Evolutionary conservation across 306 rosid genomes (phyloP).

Genomic region (Castanospermum australe): DNA sequence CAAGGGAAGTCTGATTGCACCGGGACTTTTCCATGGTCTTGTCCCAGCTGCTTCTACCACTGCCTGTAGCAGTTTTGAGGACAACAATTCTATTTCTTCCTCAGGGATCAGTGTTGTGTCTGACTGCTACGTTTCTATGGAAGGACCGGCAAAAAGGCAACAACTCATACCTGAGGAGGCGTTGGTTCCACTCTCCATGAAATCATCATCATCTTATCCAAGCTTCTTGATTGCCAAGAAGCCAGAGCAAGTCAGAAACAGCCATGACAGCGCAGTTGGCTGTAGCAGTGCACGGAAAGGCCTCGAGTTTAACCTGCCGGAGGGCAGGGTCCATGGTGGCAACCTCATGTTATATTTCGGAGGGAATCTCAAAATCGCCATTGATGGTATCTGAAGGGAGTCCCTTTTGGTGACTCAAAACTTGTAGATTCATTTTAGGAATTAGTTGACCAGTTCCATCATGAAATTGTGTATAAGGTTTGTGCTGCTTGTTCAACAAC

Average conservation of each 20-base stretch:
- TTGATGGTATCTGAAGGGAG: conserved; percentile 47
- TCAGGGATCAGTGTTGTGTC: conserved; percentile 66
- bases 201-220: conserved; percentile 54
- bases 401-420: not conserved
- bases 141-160: conserved; percentile 44
- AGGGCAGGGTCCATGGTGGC: conserved; percentile 90
- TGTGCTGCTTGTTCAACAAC: conserved; percentile 40
- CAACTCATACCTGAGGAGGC: conserved; percentile 76
- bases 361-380: conserved; percentile 72
- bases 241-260: conserved; percentile 43
- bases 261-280: conserved; percentile 23
- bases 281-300: conserved; percentile 35
- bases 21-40: conserved; percentile 85
- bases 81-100: conserved; percentile 68
- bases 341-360: conserved; percentile 78
- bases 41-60: conserved; percentile 68
- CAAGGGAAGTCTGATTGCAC: conserved; percentile 75
- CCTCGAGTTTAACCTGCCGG: conserved; percentile 57
- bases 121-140: conserved; percentile 60
- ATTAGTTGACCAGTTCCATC: conserved; percentile 33
- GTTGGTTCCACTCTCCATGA: conserved; percentile 79
- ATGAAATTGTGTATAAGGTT: conserved; percentile 61
- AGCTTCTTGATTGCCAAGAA: conserved; percentile 47
- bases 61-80: conserved; percentile 61
- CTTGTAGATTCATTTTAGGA: conserved; percentile 44